Evolutionary conservation across 2,329 filamentous ascomycete species (phyloP), one percentile per base, ranked within the genome.

Genomic region (Diaporthe helianthi): DNA sequence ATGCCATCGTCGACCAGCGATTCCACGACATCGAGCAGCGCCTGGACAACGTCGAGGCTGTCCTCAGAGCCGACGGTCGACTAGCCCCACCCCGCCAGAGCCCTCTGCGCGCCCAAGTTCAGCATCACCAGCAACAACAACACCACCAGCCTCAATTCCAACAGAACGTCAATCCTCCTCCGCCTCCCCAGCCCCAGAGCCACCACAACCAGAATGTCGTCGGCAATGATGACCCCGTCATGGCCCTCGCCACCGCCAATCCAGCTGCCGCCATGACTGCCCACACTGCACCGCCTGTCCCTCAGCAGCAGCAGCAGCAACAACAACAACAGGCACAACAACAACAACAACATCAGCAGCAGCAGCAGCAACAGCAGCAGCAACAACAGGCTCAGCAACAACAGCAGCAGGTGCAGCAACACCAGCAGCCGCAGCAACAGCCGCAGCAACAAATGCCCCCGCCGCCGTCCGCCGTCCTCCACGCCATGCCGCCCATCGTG

Each of bases 221-320:
- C 63, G 69, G 69, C 46, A 71, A 49, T 17, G 41, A 52, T 33
- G 69, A 71, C 36, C 69, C 69, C 41, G 69, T 71, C 33, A 65
- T 71, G 69, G 69, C 69, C 33, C 69, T 71, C 22, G 69, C 69
- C 67, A 69, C 36, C 49, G 69, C 69, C 22, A 71, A 68, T 49
- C 64, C 47, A 24, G 53, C 69, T 61, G 61, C 67, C 54, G 54
- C 67, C 66, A 65, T 69, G 64, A 67, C 41, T 12, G 69, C 46
- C 49, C 65, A 68, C n/a, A 53, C 65, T 41, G 65, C 65, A 12
- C 60, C 66, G 47, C 64, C 69, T 29, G 47, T 70, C 33, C 68
- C 55, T 3, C 68, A 60, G 24, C 60, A 55, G 9, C 69, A 68
- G 10, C 68, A 63, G 3, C 68, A 67, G 1, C 53, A 65, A 4